Conservation (phyloP, 73 alveolate genomes). For the Tetrahymena elliotti region DNA sequence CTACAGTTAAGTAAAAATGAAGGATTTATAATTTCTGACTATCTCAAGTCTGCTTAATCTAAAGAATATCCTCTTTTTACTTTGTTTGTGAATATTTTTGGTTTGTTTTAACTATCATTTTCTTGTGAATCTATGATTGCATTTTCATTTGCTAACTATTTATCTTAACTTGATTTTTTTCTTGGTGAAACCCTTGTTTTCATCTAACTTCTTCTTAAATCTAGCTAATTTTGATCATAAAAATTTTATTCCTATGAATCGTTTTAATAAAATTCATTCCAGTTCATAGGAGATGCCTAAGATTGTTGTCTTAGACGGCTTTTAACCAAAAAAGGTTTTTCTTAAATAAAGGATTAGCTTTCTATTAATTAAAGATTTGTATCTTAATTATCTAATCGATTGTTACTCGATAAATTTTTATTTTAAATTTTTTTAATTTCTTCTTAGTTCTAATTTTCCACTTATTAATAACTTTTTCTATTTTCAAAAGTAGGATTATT, state of each 20-base stretch:
- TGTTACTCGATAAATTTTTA: not conserved
- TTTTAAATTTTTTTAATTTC: not conserved
- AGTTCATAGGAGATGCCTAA: not conserved
- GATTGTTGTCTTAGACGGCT: not conserved
- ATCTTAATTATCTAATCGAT: not conserved
- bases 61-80: not conserved
- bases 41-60: not conserved
- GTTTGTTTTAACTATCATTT: not conserved
- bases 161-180: not conserved
- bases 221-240: not conserved
- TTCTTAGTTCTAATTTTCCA: not conserved
- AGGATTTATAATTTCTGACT: not conserved
- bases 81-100: not conserved
- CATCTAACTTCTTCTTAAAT: not conserved
- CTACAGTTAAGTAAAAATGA: not conserved
- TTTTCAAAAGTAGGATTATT: not conserved
- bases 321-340: not conserved
- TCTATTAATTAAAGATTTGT: no score
- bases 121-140: not conserved
- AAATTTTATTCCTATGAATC: not conserved
- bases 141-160: not conserved
- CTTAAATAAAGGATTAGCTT: not conserved
- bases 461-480: not conserved
- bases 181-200: not conserved
- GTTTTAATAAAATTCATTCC: not conserved